Percentiles rank a stretch among this genome's conserved stretches.
These are phyloP conservation scores for Cladosporium sphaerospermum DNA, from an alignment of 2,329 filamentous ascomycete species.

Conservation along the genomic window DNA sequence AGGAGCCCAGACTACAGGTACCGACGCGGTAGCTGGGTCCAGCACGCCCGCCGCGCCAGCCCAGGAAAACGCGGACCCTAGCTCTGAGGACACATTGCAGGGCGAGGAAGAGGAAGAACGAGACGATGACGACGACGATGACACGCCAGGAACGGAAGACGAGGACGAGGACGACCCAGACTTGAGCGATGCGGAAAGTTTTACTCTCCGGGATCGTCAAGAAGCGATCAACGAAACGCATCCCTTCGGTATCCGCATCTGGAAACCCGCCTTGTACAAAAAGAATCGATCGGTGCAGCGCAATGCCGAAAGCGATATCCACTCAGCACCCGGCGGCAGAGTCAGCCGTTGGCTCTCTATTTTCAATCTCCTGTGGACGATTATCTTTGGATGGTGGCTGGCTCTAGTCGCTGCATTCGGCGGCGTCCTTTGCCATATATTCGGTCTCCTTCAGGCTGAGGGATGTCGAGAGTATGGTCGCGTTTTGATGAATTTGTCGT, in stretches of 20 bases:
- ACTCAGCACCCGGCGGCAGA: slow-evolving; percentile 82
- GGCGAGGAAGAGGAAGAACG: slow-evolving; percentile 32
- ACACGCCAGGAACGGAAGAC: slow-evolving; percentile 35
- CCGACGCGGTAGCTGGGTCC: slow-evolving; percentile 16
- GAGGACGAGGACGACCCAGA: slow-evolving; percentile 61
- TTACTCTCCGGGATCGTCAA: slow-evolving; percentile 93
- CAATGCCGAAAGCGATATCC: slow-evolving; percentile 92
- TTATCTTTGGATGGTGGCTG: slow-evolving; percentile 96
- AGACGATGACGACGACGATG: slow-evolving; percentile 41
- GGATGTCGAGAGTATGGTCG: slow-evolving; percentile 81
- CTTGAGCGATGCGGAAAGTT: slow-evolving; percentile 90
- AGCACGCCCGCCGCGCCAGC: slow-evolving; percentile 9
- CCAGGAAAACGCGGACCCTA: slow-evolving; percentile 21
- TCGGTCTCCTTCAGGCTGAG: slow-evolving; percentile 68
- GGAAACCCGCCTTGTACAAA: slow-evolving; percentile 98
- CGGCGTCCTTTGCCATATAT: slow-evolving; percentile 70
- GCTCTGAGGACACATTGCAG: slow-evolving; percentile 36
- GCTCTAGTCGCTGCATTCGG: slow-evolving; percentile 67
- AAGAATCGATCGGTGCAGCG: slow-evolving; percentile 95
- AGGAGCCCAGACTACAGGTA: slow-evolving; percentile 20
- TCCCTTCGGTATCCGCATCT: slow-evolving; percentile 96
- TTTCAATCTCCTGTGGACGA: slow-evolving; percentile 85
- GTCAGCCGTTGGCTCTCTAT: slow-evolving; percentile 79
- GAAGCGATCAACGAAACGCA: slow-evolving; percentile 98
- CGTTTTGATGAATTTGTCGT: slow-evolving; percentile 74